Evolutionary conservation across 345 rosid genomes (phyloP).

Genomic region (Lepidium didymum): DNA sequence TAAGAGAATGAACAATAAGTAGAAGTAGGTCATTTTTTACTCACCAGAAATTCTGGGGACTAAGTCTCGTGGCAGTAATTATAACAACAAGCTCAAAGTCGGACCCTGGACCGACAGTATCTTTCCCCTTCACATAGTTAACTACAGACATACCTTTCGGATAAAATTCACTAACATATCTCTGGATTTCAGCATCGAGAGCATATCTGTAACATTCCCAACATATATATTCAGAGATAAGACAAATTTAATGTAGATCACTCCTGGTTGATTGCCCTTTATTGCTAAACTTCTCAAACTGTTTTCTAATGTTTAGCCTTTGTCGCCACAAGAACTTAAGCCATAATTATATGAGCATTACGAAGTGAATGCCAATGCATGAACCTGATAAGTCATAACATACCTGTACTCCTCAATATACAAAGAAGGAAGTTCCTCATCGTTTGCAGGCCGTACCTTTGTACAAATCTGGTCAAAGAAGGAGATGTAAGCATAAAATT

Average conservation of each 20-base stretch:
- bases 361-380: background rate
- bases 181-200: slow-evolving; percentile 74
- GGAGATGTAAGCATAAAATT: background rate
- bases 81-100: slow-evolving; percentile 84
- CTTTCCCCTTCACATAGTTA: slow-evolving; percentile 70
- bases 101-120: slow-evolving; percentile 74
- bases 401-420: slow-evolving; percentile 91
- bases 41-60: slow-evolving; percentile 96
- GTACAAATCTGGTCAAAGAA: slow-evolving; percentile 62
- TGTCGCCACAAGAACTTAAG: background rate
- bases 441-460: slow-evolving; percentile 82
- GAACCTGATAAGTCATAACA: slow-evolving; percentile 3
- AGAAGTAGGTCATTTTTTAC: slow-evolving; percentile 22
- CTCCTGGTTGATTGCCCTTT: background rate
- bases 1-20: background rate
- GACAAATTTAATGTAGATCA: background rate
- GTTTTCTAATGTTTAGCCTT: background rate
- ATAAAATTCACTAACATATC: slow-evolving; percentile 82
- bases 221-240: background rate
- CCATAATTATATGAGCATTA: background rate
- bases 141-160: slow-evolving; percentile 87
- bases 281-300: background rate
- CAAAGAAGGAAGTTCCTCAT: slow-evolving; percentile 84
- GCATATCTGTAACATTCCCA: slow-evolving; percentile 49
- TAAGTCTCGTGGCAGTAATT: slow-evolving; percentile 73